Conservation (phyloP, 1,284 basidiomycete genomes). For the Mycosarcoma maydis region DNA sequence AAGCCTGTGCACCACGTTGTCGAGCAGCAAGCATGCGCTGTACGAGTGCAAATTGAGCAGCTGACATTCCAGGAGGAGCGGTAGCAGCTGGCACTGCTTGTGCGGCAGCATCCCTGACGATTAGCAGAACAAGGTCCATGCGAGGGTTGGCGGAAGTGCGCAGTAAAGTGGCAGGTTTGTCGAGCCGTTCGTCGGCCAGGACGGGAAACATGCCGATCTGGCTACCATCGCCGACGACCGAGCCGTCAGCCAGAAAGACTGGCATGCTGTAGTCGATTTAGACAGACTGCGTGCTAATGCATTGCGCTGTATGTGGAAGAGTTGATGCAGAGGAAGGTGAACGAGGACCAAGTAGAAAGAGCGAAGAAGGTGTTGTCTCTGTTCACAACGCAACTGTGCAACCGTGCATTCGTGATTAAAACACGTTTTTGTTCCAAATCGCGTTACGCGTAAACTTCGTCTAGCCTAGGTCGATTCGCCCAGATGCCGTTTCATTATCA, state of each 20-base stretch:
- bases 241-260: constrained; percentile 24
- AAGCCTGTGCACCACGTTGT: constrained; percentile 31
- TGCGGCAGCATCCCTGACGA: constrained; percentile 32
- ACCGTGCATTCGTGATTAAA: constrained; percentile 2
- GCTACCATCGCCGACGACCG: constrained; percentile 37
- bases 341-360: neutral
- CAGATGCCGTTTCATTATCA: no score
- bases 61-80: constrained; percentile 37
- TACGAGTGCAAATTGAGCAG: constrained; percentile 39
- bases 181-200: constrained; percentile 30
- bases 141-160: constrained; percentile 42
- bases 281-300: neutral
- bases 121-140: constrained; percentile 47
- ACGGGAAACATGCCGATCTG: constrained; percentile 38
- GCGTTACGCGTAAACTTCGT: constrained; percentile 1
- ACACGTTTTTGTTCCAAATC: constrained; percentile 4
- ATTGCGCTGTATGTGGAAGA: neutral
- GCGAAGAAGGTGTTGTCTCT: no score
- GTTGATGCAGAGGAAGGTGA: neutral
- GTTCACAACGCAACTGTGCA: no score
- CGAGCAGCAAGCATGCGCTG: constrained; percentile 46
- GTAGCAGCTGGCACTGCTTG: constrained; percentile 9
- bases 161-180: constrained; percentile 29
- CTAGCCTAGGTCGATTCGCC: neutral
- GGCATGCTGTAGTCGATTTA: constrained; percentile 12